A percentile compares a stretch with the other conserved stretches of the same genome.
Evolutionary conservation across 1,284 basidiomycete species (phyloP).

Genomic region (Macrocybe sp.): DNA sequence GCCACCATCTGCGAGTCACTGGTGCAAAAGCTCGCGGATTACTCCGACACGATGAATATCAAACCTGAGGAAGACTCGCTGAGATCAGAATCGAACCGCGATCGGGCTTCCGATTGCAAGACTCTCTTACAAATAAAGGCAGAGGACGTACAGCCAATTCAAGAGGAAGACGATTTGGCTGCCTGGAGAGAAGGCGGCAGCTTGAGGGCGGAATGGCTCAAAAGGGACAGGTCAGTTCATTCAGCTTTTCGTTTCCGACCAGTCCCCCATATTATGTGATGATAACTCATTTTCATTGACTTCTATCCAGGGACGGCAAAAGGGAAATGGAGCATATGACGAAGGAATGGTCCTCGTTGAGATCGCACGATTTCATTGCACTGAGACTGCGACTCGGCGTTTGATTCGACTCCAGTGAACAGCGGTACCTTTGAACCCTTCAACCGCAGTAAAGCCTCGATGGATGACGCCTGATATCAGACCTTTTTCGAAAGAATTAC

Average conservation of each 20-base stretch:
- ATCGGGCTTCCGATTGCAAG: no score
- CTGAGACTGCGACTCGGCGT: conserved; percentile 49
- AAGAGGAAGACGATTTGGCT: conserved; percentile 26
- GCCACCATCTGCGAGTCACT: conserved; percentile 43
- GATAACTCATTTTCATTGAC: conserved; percentile 9
- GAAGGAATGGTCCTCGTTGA: conserved; percentile 39
- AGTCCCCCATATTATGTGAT: conserved; percentile 4
- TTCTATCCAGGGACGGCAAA: conserved; percentile 39
- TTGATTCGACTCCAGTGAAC: conserved; percentile 22
- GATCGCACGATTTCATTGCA: conserved; percentile 41
- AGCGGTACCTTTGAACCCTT: not conserved
- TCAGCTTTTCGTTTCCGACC: conserved; percentile 6
- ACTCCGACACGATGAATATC: conserved; percentile 27
- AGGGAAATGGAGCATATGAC: conserved; percentile 43
- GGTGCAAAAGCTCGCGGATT: conserved; percentile 37
- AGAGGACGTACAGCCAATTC: conserved; percentile 24
- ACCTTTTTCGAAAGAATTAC: no score
- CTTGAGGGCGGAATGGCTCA: conserved; percentile 45
- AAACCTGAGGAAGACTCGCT: conserved; percentile 34
- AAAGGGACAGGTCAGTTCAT: conserved; percentile 41
- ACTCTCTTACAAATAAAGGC: no score
- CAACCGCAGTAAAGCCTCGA: not conserved
- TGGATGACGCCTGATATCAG: no score
- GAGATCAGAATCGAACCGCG: conserved; percentile 20
- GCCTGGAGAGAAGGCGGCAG: conserved; percentile 45